Evolutionary conservation across 177 flowering plant genomes (phyloP).

Genomic region (Vitis hybrid): DNA sequence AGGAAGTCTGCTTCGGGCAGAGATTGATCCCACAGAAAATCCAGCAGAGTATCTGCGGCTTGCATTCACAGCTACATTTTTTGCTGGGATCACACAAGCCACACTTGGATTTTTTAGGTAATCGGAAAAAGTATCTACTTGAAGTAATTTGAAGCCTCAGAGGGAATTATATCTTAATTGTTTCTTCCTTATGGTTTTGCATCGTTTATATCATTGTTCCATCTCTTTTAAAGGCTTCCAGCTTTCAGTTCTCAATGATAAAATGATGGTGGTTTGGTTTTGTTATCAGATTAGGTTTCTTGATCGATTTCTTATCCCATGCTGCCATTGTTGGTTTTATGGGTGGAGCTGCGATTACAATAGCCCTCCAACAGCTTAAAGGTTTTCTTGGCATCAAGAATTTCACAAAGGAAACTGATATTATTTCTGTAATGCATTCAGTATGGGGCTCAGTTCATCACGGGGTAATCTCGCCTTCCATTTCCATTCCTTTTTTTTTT

Average conservation of each 20-base stretch:
- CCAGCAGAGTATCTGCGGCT: conserved; percentile 60
- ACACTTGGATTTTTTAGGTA: conserved; percentile 88
- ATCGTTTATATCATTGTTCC: neutral
- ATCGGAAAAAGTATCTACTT: neutral
- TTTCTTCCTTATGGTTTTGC: neutral
- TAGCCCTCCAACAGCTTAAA: conserved; percentile 93
- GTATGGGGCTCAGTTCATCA: conserved; percentile 62
- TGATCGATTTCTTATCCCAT: conserved; percentile 93
- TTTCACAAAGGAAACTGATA: conserved; percentile 77
- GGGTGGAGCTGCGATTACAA: conserved; percentile 97
- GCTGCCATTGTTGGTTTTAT: conserved; percentile 97
- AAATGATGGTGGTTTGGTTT: neutral
- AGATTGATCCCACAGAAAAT: conserved; percentile 55
- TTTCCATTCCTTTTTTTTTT: neutral
- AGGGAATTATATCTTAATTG: neutral
- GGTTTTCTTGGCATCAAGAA: conserved; percentile 85
- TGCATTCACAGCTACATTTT: conserved; percentile 94
- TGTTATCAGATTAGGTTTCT: conserved; percentile 75
- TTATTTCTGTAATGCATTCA: conserved; percentile 79
- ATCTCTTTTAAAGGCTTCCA: neutral
- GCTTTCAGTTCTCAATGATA: neutral
- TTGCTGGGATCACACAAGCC: conserved; percentile 86
- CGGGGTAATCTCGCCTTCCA: conserved; percentile 52
- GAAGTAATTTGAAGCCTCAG: neutral
- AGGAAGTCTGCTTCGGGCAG: conserved; percentile 69